Percentiles rank a stretch among this genome's conserved stretches.
Conservation (phyloP, 441 rosid species). For the Rhodomyrtus psidioides region DNA sequence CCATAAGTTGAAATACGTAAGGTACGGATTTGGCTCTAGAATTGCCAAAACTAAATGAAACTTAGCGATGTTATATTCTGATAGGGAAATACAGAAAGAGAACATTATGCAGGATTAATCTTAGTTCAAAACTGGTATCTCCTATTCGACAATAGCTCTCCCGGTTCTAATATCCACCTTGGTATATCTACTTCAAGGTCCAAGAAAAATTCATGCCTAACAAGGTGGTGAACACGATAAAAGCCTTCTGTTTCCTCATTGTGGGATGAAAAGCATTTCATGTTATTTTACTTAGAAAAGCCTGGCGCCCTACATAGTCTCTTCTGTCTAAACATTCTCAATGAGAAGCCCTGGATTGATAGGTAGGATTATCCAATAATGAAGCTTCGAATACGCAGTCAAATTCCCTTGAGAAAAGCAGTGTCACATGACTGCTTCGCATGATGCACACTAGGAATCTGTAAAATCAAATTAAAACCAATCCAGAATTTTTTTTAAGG, state of each 20-base stretch:
- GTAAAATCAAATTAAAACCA: not conserved
- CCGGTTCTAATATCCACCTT: not conserved
- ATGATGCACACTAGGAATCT: conserved; percentile 7
- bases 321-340: not conserved
- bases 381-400: not conserved
- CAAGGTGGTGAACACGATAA: not conserved
- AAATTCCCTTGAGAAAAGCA: not conserved
- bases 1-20: not conserved
- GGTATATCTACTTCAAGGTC: not conserved
- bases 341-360: not conserved
- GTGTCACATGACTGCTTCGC: not conserved
- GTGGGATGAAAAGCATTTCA: not conserved
- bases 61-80: not conserved
- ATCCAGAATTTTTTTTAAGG: not conserved
- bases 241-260: not conserved
- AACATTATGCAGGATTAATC: not conserved
- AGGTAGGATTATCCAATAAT: not conserved
- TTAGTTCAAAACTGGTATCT: not conserved
- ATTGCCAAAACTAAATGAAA: not conserved
- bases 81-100: not conserved
- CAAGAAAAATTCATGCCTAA: not conserved
- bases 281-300: not conserved
- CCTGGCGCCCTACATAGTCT: not conserved
- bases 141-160: not conserved
- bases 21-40: not conserved